phyloP scores from a whole-genome alignment of 202 grass and related monocot genomes.

The Cymbopogon flexuosus region DNA sequence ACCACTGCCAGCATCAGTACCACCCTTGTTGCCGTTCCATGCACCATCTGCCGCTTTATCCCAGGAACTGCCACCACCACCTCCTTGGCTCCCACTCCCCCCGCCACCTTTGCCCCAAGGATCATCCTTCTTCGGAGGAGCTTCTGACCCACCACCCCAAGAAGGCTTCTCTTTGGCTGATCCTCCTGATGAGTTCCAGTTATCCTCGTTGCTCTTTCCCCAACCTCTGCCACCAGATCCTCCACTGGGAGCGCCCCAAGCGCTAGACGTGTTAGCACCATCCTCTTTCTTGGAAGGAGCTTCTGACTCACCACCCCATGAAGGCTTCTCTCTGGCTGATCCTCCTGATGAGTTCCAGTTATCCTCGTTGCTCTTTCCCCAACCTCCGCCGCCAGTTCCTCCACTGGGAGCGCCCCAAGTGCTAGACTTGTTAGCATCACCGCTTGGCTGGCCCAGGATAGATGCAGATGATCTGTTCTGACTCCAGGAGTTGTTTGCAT shows the following conservation, averaged over 20 bases:
- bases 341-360: slow-evolving; percentile 18
- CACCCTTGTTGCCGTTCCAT: slow-evolving; percentile 37
- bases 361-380: slow-evolving; percentile 33
- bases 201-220: slow-evolving; percentile 30
- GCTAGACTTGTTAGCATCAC: slow-evolving; percentile 1
- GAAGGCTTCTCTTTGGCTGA: slow-evolving; percentile 8
- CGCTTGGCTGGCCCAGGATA: slow-evolving; percentile 30
- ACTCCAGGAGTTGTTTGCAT: slow-evolving; percentile 25
- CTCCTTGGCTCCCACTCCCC: slow-evolving; percentile 12
- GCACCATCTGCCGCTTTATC: slow-evolving; percentile 21
- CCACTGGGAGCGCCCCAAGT: background rate
- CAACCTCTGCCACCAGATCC: slow-evolving; percentile 24
- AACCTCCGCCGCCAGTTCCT: slow-evolving; percentile 20
- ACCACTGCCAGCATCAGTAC: background rate
- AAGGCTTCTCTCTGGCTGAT: slow-evolving; percentile 9
- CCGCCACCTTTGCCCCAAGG: slow-evolving; percentile 6
- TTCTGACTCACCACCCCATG: slow-evolving; percentile 16
- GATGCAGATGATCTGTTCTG: slow-evolving; percentile 34
- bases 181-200: slow-evolving; percentile 20
- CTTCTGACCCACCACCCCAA: slow-evolving; percentile 18
- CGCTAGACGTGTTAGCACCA: too few species aligned
- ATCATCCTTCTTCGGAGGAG: slow-evolving; percentile 22
- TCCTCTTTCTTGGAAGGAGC: slow-evolving; percentile 23
- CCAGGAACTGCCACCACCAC: slow-evolving; percentile 32
- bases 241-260: slow-evolving; percentile 19